Evolutionary conservation across 1,284 basidiomycete genomes (phyloP), one percentile per base, ranked within the genome.

Genomic region (Leccinum pachyderme): DNA sequence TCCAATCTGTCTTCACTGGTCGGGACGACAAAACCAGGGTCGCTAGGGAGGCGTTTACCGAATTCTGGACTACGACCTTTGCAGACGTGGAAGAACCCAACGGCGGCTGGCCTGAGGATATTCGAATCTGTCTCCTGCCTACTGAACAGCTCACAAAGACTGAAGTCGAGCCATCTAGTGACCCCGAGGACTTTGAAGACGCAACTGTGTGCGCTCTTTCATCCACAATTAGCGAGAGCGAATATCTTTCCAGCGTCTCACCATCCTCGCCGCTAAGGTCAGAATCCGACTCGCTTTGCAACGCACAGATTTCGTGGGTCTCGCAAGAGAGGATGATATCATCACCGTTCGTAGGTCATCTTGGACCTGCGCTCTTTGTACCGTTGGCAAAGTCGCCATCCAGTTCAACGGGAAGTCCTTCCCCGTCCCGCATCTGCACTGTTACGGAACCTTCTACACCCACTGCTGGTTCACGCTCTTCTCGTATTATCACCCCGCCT

Each of bases 51-150:
- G 75, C 81, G 1, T 87, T 89, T 62, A 64, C 67, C 5, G 79
- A 80, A 32, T 84, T 84, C 63, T 89, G 87, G 87, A 66, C 74
- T 15, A 62, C 70, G 1, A 73, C 73, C 2, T 86, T 76, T 53
- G 74, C 73, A 9, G 54, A 67, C 3, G 35, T 72, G 22, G 56
- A 72, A 5, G 69, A 75, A 15, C 82, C 83, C 1, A 57, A 65
- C 8, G 62, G 62, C 1, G 81, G 79, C 5, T 88, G 84, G 83
- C 76, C 82, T 0, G 66, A 67, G 25, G 67, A 73, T 47, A 72
- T 85, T 41, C 72, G 65, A 32, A 66, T 71, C n/a, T 79, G 77
- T 56, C 63, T 81, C 48, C 55, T 57, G 9, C 51, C 56, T 46
- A 25, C 33, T n/a, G 32, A 55, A 5, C 46, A 54, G n/a, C 43